Conservation (phyloP, 495 filamentous ascomycete species). For the Xanthoparmelia taractica region DNA sequence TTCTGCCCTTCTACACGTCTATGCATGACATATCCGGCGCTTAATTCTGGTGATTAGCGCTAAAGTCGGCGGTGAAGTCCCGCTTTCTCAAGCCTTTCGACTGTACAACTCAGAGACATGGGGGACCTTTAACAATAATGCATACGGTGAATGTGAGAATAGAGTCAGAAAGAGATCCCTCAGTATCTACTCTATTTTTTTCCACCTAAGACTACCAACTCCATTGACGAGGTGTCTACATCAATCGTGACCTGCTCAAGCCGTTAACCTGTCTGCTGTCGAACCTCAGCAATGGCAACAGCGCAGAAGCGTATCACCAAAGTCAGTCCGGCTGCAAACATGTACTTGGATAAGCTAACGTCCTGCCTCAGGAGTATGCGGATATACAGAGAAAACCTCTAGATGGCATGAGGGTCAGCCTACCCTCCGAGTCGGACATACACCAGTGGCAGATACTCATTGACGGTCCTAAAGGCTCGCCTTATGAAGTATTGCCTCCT, state of each 20-base stretch:
- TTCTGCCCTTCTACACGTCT: too few relatives aligned
- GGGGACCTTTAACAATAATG: neutral
- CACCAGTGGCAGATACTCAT: slow-evolving; percentile 78
- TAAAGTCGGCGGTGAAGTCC: neutral
- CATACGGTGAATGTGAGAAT: neutral
- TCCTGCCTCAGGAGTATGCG: slow-evolving; percentile 52
- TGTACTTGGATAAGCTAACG: slow-evolving; percentile 10
- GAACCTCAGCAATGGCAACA: slow-evolving; percentile 8
- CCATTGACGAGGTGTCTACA: neutral
- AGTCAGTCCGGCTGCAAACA: slow-evolving; percentile 31
- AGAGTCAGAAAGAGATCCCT: neutral
- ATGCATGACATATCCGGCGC: neutral
- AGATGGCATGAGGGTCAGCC: slow-evolving; percentile 53
- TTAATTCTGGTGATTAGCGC: neutral
- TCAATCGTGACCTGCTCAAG: neutral
- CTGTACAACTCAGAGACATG: neutral
- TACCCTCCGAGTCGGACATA: slow-evolving; percentile 65
- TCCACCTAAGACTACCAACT: neutral
- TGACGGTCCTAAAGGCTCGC: slow-evolving; percentile 61
- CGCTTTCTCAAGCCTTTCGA: neutral
- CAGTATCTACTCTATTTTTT: neutral
- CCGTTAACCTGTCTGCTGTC: neutral
- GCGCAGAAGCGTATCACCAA: slow-evolving; percentile 52
- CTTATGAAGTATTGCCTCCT: slow-evolving; percentile 52
- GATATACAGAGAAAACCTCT: slow-evolving; percentile 61